Conservation (phyloP, 805 yeast species). For the Brettanomyces bruxellensis region DNA sequence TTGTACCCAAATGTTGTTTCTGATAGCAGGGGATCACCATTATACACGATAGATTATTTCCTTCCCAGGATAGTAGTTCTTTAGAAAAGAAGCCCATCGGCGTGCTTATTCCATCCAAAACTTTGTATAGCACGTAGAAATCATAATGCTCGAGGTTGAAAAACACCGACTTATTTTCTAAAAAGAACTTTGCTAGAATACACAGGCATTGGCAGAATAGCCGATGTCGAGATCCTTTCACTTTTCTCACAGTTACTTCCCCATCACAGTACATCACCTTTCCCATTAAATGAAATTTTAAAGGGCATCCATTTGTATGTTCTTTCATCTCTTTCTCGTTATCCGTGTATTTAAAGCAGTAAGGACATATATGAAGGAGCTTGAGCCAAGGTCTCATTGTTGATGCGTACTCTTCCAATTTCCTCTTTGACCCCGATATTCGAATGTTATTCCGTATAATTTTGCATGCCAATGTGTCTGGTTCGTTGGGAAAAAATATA, state of each 20-base stretch:
- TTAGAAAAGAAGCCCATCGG: slow-evolving; percentile 93
- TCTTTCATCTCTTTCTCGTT: slow-evolving; percentile 30
- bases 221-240: slow-evolving; percentile 55
- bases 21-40: slow-evolving; percentile 91
- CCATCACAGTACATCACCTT: slow-evolving; percentile 57
- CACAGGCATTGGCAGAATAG: slow-evolving; percentile 77
- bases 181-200: slow-evolving; percentile 76
- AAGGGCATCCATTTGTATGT: slow-evolving; percentile 44
- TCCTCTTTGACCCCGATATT: slow-evolving; percentile 11
- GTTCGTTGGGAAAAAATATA: slow-evolving; percentile 44
- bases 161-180: slow-evolving; percentile 84
- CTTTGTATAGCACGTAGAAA: slow-evolving; percentile 64
- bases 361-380: slow-evolving; percentile 62
- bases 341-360: slow-evolving; percentile 76
- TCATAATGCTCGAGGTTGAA: slow-evolving; percentile 73
- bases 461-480: slow-evolving; percentile 36
- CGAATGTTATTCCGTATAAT: slow-evolving; percentile 18
- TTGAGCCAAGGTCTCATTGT: slow-evolving; percentile 42
- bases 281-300: slow-evolving; percentile 44
- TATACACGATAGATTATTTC: slow-evolving; percentile 85
- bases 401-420: slow-evolving; percentile 8
- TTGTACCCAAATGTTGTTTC: slow-evolving; percentile 63
- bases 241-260: slow-evolving; percentile 46
- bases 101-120: slow-evolving; percentile 26
- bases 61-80: slow-evolving; percentile 70